Conservation (phyloP, 345 rosid species). For the Angophora floribunda region DNA sequence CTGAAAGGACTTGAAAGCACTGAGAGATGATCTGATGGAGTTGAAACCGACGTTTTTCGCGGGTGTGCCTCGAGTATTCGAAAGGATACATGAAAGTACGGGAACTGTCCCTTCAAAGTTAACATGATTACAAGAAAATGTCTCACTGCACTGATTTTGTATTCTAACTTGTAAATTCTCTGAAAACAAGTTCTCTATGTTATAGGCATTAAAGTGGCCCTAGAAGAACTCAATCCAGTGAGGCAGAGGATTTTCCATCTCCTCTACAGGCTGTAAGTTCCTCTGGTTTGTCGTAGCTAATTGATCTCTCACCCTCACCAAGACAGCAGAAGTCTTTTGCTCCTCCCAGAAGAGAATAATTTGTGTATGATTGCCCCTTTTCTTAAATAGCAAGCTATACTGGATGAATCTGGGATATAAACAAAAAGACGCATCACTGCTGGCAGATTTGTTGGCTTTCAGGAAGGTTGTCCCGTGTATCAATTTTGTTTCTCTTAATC, state of each 20-base stretch:
- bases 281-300: background rate
- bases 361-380: background rate
- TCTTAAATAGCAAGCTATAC: slow-evolving; percentile 59
- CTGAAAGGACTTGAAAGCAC: slow-evolving; percentile 66
- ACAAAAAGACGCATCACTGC: slow-evolving; percentile 65
- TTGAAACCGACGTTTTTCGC: slow-evolving; percentile 85
- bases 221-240: slow-evolving; percentile 68
- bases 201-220: slow-evolving; percentile 50
- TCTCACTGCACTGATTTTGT: background rate
- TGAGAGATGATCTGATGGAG: slow-evolving; percentile 80
- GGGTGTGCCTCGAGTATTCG: slow-evolving; percentile 93
- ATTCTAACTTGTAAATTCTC: background rate
- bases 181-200: background rate
- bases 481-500: background rate
- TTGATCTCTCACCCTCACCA: background rate
- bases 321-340: background rate
- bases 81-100: slow-evolving; percentile 78
- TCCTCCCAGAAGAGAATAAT: background rate
- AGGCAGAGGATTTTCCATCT: slow-evolving; percentile 50
- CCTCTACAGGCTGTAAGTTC: slow-evolving; percentile 67
- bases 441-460: slow-evolving; percentile 92
- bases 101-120: background rate
- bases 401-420: slow-evolving; percentile 89
- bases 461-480: slow-evolving; percentile 50
- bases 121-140: background rate